Evolutionary conservation across 2,329 filamentous ascomycete species (phyloP), one percentile per base, ranked within the genome.

Genomic region (Metarhizium album): DNA sequence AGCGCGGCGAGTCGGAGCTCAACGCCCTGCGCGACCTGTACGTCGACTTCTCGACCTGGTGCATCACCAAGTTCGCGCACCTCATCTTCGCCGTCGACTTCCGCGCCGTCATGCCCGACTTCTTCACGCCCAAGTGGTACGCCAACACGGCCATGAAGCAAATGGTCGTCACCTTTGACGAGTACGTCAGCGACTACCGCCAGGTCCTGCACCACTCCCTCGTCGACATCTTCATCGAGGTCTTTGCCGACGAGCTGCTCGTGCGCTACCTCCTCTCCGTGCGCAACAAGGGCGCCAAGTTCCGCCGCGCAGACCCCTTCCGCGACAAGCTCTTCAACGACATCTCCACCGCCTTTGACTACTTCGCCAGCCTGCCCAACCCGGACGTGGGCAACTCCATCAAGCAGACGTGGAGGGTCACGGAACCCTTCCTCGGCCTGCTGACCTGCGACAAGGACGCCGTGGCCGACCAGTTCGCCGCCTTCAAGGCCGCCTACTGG

Each of bases 71-170:
- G 58, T 97, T 97, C 63, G 87, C 88, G 48, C 78, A 83, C 53
- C 79, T 97, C 52, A 86, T 98, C 64, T 95, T 98, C 73, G 75
- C 80, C 38, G 85, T 95, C 59, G 93, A 98, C 74, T 95, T 98
- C 74, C 79, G 78, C 56, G 66, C 81, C 24, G 89, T 94, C 37
- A 82, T 95, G 64, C 78, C 84, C 43, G 87, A 93, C 57, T 90
- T 97, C 72, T 98, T 97, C 74, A 96, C 90, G 0, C 75, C 82
- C 8, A 80, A 81, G 55, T 98, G 93, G 93, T 98, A 98, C 69
- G 73, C 78, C 42, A 81, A 83, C 61, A 89, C 85, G 40, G 84
- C 87, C 51, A 91, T 98, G 82, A 90, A 90, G 61, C 88, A 91
- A 60, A 95, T 98, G 74, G 86, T 90, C 45, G 88, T 86, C 24